These are phyloP conservation scores for Dioszegia hungarica DNA, from an alignment of 768 basidiomycete species.

Conservation along the genomic window DNA sequence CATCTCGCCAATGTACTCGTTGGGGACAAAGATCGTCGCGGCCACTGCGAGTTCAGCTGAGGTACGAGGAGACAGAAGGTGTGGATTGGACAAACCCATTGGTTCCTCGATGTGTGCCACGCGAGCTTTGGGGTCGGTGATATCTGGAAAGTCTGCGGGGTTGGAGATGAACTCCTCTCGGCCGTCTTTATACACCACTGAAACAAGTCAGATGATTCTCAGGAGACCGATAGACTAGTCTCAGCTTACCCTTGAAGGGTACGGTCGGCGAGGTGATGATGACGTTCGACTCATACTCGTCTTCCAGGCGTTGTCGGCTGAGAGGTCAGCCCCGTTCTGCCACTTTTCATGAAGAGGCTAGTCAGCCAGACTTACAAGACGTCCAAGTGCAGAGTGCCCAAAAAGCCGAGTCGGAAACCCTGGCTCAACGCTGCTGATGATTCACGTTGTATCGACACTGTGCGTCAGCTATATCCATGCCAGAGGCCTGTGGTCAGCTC, in stretches of 20 bases:
- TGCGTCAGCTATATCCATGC: slow-evolving; percentile 69
- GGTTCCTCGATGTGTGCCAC: slow-evolving; percentile 83
- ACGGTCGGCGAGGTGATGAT: slow-evolving; percentile 95
- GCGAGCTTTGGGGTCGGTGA: slow-evolving; percentile 55
- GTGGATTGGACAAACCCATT: slow-evolving; percentile 49
- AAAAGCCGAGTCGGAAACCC: slow-evolving; percentile 88
- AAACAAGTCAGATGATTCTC: slow-evolving; percentile 1
- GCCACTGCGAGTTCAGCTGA: slow-evolving; percentile 57
- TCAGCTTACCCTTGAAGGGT: slow-evolving; percentile 69
- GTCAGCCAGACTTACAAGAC: slow-evolving; percentile 65
- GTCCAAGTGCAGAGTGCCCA: slow-evolving; percentile 88
- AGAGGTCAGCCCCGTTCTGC: slow-evolving; percentile 52
- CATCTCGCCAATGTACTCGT: slow-evolving; percentile 92
- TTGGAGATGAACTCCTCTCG: slow-evolving; percentile 69
- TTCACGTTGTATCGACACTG: slow-evolving; percentile 84
- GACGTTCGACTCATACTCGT: slow-evolving; percentile 90
- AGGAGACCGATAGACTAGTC: neutral
- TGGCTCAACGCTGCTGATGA: slow-evolving; percentile 91
- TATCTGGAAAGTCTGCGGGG: slow-evolving; percentile 91
- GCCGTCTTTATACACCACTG: slow-evolving; percentile 70
- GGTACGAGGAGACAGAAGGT: neutral
- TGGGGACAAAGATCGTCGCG: slow-evolving; percentile 88
- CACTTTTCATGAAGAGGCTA: neutral
- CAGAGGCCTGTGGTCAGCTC: neutral
- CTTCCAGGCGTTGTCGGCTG: slow-evolving; percentile 81